A percentile compares a stretch with the other conserved stretches of the same genome.
Evolutionary conservation across 2,329 filamentous ascomycete genomes (phyloP).

Genomic region (Fusarium nurragi): DNA sequence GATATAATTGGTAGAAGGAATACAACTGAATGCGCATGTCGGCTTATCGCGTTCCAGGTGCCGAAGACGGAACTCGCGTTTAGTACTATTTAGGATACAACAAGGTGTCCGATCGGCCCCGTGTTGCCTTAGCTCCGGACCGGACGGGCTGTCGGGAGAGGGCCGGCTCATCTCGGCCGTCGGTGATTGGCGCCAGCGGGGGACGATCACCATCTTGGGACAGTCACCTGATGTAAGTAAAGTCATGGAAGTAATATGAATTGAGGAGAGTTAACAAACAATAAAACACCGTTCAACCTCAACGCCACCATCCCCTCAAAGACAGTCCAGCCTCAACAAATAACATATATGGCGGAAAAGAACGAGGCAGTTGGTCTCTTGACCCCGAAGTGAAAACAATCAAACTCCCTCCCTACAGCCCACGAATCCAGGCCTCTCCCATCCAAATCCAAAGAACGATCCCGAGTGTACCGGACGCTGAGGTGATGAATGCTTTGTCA

Average conservation of each 20-base stretch:
- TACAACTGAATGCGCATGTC: neutral
- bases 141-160: conserved; percentile 16
- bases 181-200: conserved; percentile 22
- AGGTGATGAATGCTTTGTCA: conserved; percentile 41
- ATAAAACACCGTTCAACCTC: conserved; percentile 28
- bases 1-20: neutral
- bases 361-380: conserved; percentile 7
- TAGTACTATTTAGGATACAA: conserved; percentile 6
- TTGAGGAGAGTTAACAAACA: conserved; percentile 38
- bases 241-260: conserved; percentile 25
- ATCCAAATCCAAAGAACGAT: conserved; percentile 30
- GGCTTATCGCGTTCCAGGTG: neutral
- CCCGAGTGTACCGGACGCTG: conserved; percentile 25
- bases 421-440: conserved; percentile 26
- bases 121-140: conserved; percentile 23
- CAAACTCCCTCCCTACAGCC: conserved; percentile 13
- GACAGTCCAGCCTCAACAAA: conserved; percentile 16
- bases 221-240: conserved; percentile 18
- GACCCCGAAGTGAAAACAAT: conserved; percentile 2
- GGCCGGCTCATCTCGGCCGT: conserved; percentile 28
- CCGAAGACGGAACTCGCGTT: conserved; percentile 4
- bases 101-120: conserved; percentile 23
- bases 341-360: conserved; percentile 11
- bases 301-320: conserved; percentile 33
- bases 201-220: conserved; percentile 6